Base-by-base conservation (phyloP, 257 asterid genomes). In the Solanum piurae region DNA sequence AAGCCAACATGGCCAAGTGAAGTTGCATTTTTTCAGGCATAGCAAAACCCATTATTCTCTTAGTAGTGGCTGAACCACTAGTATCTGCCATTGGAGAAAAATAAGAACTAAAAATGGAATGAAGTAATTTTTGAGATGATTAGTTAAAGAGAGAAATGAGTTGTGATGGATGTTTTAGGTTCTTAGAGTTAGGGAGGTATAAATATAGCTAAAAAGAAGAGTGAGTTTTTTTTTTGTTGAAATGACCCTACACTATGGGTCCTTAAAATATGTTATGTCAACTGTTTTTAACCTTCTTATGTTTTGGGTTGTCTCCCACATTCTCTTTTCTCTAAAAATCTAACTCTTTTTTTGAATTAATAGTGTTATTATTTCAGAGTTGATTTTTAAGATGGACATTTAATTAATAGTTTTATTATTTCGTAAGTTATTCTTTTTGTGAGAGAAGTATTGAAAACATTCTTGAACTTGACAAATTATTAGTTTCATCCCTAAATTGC, bases 11-110 rank as follows among this genome's bases (percentile, higher is more conserved):
- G 73, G 99, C 92, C 58, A 94, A 62, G 88, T 96, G 99, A 33
- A 96, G 97, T 89, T 97, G 99, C 66, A 91, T 87, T 75, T 90
- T 97, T 91, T 97, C 99, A 10, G 99, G 98, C 13, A 97, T 88
- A 12, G 93, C 92, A 82, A 98, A 96, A 12, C 91, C 75, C 89
- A 95, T 94, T 87, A 95, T 94, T 87, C 93, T 89, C 88, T 90
- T 92, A 5, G 12, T 90, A 23, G 90, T 62, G 29, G 88, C 89
- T 3, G 96, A 91, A 66, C 94, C 89, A 8, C 89, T 91, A 21
- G 91, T 75, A 73, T 95, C 99, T 37, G 98, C 98, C 99, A 97
- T 97, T 80, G 1, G 29, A 60, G 74, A 29, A 20, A 42, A 31
- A 49, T 10, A 44, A 23, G 16, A n/a, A 62, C 44, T 34, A 16